Conservation (phyloP, 2,329 filamentous ascomycete genomes). For the Karstenula rhodostoma region DNA sequence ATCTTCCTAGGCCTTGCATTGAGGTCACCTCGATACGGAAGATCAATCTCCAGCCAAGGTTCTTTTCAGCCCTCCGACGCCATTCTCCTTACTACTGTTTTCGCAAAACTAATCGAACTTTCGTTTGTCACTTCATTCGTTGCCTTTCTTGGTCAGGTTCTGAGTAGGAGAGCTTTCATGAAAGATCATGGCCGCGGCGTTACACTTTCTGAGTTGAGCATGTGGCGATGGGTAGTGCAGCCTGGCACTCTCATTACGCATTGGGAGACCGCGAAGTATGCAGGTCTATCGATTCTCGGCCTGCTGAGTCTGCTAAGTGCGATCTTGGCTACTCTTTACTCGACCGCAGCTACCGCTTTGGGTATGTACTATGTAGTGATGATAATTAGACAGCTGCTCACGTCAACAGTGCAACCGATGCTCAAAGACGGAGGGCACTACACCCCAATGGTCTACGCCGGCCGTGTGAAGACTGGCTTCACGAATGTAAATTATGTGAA, state of each 20-base stretch:
- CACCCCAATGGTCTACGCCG: conserved; percentile 60
- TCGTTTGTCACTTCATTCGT: conserved; percentile 82
- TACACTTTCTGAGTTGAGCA: conserved; percentile 78
- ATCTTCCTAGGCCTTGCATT: conserved; percentile 72
- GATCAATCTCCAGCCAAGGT: conserved; percentile 62
- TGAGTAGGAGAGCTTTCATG: conserved; percentile 73
- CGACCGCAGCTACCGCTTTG: conserved; percentile 77
- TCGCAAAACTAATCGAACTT: conserved; percentile 80
- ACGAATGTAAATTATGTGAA: conserved; percentile 68
- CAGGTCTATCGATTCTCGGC: conserved; percentile 70
- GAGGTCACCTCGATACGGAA: conserved; percentile 69
- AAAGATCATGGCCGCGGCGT: conserved; percentile 67
- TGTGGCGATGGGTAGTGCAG: conserved; percentile 72
- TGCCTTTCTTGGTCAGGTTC: conserved; percentile 75
- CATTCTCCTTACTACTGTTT: conserved; percentile 70
- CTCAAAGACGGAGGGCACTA: conserved; percentile 65
- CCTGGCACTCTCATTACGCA: conserved; percentile 77
- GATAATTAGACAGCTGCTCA: neutral
- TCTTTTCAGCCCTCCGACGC: conserved; percentile 69
- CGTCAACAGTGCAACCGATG: conserved; percentile 68
- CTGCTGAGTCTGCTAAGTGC: conserved; percentile 70
- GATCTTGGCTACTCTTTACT: conserved; percentile 74
- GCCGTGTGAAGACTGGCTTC: conserved; percentile 68
- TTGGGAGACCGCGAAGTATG: conserved; percentile 70
- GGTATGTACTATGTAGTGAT: conserved; percentile 39